Conservation (phyloP, 805 yeast species). For the Komagataella populi region DNA sequence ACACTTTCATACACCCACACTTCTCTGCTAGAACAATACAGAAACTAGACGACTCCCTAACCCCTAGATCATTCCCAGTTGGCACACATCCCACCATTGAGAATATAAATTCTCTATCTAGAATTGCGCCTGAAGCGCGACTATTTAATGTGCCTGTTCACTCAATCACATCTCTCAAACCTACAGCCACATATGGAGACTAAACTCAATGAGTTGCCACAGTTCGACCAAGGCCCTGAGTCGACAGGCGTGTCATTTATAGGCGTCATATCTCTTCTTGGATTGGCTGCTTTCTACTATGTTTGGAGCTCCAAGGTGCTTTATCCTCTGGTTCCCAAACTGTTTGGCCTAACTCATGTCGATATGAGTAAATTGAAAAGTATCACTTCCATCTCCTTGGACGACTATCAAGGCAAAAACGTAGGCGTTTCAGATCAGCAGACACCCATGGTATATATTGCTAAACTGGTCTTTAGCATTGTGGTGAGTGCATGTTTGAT, state of each 20-base stretch:
- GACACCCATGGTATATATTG: neutral
- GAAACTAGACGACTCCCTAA: no score
- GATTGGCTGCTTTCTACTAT: constrained; percentile 1
- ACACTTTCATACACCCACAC: no score
- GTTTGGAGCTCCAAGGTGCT: constrained; percentile 2
- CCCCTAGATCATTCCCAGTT: neutral
- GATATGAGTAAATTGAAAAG: neutral
- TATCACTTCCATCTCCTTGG: neutral
- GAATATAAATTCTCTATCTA: neutral
- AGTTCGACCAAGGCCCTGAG: neutral
- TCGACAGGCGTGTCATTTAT: constrained; percentile 1
- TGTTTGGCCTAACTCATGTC: constrained; percentile 4
- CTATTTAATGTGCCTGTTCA: neutral
- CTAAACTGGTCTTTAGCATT: neutral
- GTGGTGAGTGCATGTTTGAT: constrained; percentile 15
- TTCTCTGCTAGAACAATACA: no score
- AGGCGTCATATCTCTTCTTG: constrained; percentile 7
- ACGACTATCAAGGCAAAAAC: neutral
- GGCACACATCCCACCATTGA: neutral
- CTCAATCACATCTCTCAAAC: neutral
- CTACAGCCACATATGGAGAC: neutral
- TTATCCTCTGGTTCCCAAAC: constrained; percentile 4
- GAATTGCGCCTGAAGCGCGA: neutral
- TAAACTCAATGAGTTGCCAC: neutral
- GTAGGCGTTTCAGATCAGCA: neutral